Evolutionary conservation across 148 eudicot species (phyloP), one percentile per base, ranked within the genome.

Genomic region (Rhododendron molle): DNA sequence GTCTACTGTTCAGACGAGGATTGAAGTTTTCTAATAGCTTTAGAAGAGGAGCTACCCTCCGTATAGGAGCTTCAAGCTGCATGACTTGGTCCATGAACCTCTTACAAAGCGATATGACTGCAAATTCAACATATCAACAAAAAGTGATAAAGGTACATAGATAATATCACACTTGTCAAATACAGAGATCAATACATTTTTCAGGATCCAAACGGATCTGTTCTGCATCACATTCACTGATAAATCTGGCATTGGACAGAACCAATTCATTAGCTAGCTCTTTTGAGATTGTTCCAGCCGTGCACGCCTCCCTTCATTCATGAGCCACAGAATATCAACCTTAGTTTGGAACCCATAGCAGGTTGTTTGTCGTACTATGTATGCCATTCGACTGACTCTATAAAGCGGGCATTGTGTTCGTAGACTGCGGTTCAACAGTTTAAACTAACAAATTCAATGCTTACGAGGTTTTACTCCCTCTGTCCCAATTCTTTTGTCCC

Each of bases 191-290:
- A 82, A 77, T 96, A 97, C 99, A 97, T 86, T 95, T 97, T 16
- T 95, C 96, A 85, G 92, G 93, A 5, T 93, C 98, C 90, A 95
- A 84, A 82, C 92, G 98, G 52, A 97, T 97, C 91, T 97, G 99
- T 78, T 92, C 93, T 11, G 94, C 89, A n/a, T 87, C 81, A 85
- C 98, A 97, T 50, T 90, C 87, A 81, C 85, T 84, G 49, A 97
- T 88, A 77, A 95, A 97, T 89, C 93, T 93, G 67, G 93, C 94
- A 52, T 90, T 81, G 83, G 90, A 83, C 49, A 87, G 78, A 85
- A 89, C 81, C 14, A 88, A 79, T 81, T 92, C 96, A 80, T 79
- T 86, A 58, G 93, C 91, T 84, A 87, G 94, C 86, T 94, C 98
- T 87, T 89, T 93, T 11, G 95, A 58, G 60, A 86, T 82, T 3